Conservation (phyloP, 2,329 filamentous ascomycete genomes). For the Diaporthe vexans region DNA sequence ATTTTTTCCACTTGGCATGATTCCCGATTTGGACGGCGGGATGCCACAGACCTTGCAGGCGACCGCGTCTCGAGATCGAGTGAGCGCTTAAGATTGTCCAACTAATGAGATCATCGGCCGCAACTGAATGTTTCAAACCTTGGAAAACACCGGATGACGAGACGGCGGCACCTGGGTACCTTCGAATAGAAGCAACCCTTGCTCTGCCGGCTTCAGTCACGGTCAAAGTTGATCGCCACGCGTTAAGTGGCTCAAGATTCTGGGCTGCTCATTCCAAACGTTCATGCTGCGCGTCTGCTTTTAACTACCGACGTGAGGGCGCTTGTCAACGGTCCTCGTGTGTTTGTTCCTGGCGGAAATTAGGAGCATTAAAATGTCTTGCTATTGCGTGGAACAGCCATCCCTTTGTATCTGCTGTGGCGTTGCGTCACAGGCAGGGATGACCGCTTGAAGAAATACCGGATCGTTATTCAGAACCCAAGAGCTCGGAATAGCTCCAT, state of each 20-base stretch:
- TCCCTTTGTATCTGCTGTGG: slow-evolving; percentile 20
- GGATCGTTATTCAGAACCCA: background rate
- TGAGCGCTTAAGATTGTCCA: slow-evolving; percentile 17
- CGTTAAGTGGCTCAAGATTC: slow-evolving; percentile 1
- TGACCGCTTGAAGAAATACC: background rate
- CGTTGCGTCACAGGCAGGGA: slow-evolving; percentile 30
- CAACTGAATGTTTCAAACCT: slow-evolving; percentile 39
- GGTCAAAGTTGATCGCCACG: slow-evolving; percentile 12
- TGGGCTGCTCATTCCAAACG: slow-evolving; percentile 22
- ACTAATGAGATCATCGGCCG: slow-evolving; percentile 39
- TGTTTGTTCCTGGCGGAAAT: slow-evolving; percentile 35
- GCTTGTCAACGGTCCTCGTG: slow-evolving; percentile 5
- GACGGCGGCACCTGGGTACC: slow-evolving; percentile 7
- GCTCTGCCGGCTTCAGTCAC: background rate
- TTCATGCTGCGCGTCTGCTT: slow-evolving; percentile 22
- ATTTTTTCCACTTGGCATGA: background rate
- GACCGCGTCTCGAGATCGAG: slow-evolving; percentile 7
- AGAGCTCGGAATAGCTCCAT: slow-evolving; percentile 19
- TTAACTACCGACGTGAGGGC: background rate
- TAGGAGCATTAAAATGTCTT: slow-evolving; percentile 35
- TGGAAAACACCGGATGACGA: slow-evolving; percentile 29
- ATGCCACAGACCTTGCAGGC: slow-evolving; percentile 14
- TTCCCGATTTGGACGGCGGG: background rate
- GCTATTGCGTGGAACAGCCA: slow-evolving; percentile 31
- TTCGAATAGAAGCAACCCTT: background rate